Evolutionary conservation across 176 grass and related monocot species (phyloP).

Genomic region (Oryza longistaminata): DNA sequence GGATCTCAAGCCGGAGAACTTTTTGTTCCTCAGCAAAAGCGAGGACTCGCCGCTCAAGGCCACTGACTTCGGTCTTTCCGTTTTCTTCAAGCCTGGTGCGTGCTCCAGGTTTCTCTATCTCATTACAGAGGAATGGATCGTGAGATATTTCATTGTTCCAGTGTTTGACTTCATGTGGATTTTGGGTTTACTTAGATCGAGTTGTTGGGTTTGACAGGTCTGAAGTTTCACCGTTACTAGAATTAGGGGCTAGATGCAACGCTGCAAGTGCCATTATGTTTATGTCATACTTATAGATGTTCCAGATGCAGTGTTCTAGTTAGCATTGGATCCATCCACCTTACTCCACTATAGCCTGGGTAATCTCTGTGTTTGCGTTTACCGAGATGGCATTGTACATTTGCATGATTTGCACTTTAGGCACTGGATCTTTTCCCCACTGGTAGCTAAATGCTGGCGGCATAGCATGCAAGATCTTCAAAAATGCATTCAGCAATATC

Average conservation of each 20-base stretch:
- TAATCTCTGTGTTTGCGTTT: background rate
- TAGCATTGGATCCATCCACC: constrained; percentile 8
- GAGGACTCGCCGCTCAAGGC: constrained; percentile 97
- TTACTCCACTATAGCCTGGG: constrained; percentile 8
- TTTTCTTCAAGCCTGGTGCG: constrained; percentile 89
- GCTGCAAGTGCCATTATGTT: constrained; percentile 6
- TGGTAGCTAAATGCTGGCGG: background rate
- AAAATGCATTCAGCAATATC: background rate
- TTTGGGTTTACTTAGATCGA: constrained; percentile 24
- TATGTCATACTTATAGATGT: constrained; percentile 20
- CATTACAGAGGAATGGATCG: background rate
- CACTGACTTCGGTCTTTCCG: constrained; percentile 94
- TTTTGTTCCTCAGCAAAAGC: constrained; percentile 71
- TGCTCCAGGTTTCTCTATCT: background rate
- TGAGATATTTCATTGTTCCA: background rate
- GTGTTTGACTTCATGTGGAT: constrained; percentile 31
- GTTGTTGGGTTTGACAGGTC: background rate
- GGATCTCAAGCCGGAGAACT: constrained; percentile 98
- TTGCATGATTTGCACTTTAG: background rate
- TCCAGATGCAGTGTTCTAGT: background rate
- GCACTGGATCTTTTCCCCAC: background rate
- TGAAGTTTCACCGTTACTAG: constrained; percentile 18
- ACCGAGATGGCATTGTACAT: constrained; percentile 33
- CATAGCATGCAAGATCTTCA: background rate
- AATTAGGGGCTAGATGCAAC: constrained; percentile 23